A percentile compares a stretch with the other conserved stretches of the same genome.
Conservation (phyloP, 331 rosid species). For the Quercus tomentella region DNA sequence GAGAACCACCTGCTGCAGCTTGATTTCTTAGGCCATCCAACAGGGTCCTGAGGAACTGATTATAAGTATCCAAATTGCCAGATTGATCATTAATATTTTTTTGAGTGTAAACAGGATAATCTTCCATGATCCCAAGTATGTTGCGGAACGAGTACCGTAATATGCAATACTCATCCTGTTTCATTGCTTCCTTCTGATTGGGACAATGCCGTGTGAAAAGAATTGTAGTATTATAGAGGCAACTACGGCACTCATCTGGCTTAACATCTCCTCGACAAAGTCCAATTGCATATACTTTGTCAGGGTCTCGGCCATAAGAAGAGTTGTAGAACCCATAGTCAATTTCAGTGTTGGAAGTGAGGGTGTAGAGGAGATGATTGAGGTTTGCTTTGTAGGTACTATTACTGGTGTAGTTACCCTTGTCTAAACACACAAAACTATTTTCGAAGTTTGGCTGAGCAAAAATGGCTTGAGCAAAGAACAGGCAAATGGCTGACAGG, state of each 20-base stretch:
- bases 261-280: not conserved
- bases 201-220: not conserved
- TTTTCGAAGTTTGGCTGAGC: accelerated
- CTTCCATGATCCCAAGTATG: not conserved
- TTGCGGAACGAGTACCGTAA: not conserved
- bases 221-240: not conserved
- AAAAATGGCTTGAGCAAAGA: too few species aligned
- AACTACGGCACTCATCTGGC: not conserved
- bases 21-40: not conserved
- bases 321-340: not conserved
- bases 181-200: not conserved
- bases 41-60: not conserved
- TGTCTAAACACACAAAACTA: not conserved
- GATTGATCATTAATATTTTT: not conserved
- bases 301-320: not conserved
- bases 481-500: too few species aligned
- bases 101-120: not conserved
- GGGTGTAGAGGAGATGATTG: not conserved
- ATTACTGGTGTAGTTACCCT: not conserved
- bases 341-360: not conserved
- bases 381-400: not conserved
- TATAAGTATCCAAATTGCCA: not conserved
- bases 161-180: not conserved
- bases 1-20: not conserved
- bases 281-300: not conserved